Percentiles rank a stretch among this genome's conserved stretches.
Evolutionary conservation across 139 green algal genomes (phyloP).

Genomic region (Auxenochlorella protothecoides): DNA sequence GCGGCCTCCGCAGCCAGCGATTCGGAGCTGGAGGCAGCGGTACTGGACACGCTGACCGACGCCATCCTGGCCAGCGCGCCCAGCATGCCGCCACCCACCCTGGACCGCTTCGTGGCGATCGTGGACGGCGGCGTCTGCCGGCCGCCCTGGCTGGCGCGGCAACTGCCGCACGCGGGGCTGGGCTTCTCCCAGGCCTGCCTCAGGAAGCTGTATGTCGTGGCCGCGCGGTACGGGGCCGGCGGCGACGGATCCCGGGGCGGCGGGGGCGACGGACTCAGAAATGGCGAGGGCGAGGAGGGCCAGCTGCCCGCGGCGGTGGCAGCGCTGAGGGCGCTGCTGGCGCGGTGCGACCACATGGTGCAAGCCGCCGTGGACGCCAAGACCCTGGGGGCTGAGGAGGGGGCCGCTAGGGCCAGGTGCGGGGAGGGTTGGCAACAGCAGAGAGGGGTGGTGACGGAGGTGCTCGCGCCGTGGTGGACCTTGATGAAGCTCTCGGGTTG

Average conservation of each 20-base stretch:
- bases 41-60: conserved; percentile 69
- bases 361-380: conserved; percentile 15
- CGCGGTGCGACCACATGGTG: conserved; percentile 45
- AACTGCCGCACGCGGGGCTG: too few species aligned
- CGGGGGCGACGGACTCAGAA: too few species aligned
- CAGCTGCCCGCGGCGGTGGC: conserved; percentile 47
- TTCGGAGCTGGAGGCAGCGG: conserved; percentile 41
- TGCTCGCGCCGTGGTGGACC: too few species aligned
- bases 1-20: conserved; percentile 15
- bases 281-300: not conserved
- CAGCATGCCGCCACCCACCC: conserved; percentile 29
- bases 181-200: conserved; percentile 47
- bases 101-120: conserved; percentile 46
- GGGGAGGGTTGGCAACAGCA: not conserved
- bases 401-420: not conserved
- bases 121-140: conserved; percentile 44
- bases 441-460: too few species aligned
- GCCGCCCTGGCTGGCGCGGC: not conserved
- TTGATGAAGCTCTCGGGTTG: too few species aligned
- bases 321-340: conserved; percentile 60
- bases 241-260: too few species aligned
- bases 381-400: not conserved
- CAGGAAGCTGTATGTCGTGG: conserved; percentile 61
- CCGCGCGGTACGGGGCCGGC: too few species aligned
- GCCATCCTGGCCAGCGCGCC: conserved; percentile 42